phyloP scores from a whole-genome alignment of 176 grass and related monocot species.

The Lolium multiflorum region DNA sequence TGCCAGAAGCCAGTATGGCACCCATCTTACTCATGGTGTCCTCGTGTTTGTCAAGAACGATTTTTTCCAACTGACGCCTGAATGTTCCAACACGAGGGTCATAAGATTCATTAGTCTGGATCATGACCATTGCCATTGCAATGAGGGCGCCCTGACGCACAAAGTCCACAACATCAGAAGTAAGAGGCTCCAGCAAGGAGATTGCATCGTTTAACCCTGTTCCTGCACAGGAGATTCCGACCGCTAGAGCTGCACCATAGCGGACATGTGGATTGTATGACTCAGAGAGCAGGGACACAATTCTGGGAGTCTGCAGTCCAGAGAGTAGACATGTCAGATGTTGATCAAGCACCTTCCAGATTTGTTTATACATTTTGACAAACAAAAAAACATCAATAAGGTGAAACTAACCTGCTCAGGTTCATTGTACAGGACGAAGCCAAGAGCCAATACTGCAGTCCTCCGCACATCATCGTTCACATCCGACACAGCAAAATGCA shows the following conservation, averaged over 20 bases:
- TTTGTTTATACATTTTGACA: not conserved
- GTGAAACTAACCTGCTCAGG: conserved; percentile 74
- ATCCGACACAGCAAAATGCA: conserved; percentile 98
- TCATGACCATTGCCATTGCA: conserved; percentile 99
- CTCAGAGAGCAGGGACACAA: conserved; percentile 94
- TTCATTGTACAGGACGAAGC: conserved; percentile 96
- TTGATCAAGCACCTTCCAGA: conserved; percentile 12
- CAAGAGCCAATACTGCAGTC: conserved; percentile 96
- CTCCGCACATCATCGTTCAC: conserved; percentile 99
- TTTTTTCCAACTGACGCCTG: conserved; percentile 95
- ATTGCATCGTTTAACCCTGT: conserved; percentile 94
- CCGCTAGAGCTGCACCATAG: conserved; percentile 98
- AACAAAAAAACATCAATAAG: not conserved
- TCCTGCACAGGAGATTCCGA: conserved; percentile 96
- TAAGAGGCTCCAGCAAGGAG: conserved; percentile 98
- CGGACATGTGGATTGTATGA: conserved; percentile 99
- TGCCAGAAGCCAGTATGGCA: conserved; percentile 94
- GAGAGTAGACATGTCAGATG: conserved; percentile 31
- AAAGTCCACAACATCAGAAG: conserved; percentile 98
- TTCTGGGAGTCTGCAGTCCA: conserved; percentile 89
- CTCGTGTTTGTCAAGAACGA: conserved; percentile 99
- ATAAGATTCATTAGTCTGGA: conserved; percentile 95
- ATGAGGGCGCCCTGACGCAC: conserved; percentile 97
- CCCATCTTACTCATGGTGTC: conserved; percentile 99
- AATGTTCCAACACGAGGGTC: conserved; percentile 92